Conservation (phyloP, 2,329 filamentous ascomycete genomes). For the Volutella citrinella region DNA sequence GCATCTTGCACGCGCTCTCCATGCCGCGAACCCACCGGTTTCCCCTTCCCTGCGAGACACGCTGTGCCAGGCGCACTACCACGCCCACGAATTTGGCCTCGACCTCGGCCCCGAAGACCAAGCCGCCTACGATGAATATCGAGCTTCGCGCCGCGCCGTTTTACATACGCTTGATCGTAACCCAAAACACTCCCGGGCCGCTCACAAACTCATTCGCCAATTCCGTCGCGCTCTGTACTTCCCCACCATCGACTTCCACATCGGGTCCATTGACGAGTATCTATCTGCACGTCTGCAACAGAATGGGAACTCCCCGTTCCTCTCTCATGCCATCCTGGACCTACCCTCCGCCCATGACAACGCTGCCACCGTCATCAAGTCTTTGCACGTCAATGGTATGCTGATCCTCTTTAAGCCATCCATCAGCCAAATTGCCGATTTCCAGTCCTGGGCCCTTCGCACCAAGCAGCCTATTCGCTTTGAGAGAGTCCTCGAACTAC, state of each 20-base stretch:
- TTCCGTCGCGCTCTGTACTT: constrained; percentile 71
- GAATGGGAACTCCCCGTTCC: constrained; percentile 52
- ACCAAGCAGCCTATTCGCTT: constrained; percentile 51
- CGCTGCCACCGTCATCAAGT: constrained; percentile 46
- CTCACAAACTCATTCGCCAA: constrained; percentile 60
- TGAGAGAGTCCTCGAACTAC: constrained; percentile 60
- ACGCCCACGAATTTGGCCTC: constrained; percentile 16
- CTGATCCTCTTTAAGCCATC: constrained; percentile 73
- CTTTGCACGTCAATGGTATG: constrained; percentile 61
- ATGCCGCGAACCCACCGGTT: constrained; percentile 62
- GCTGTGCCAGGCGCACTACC: constrained; percentile 24
- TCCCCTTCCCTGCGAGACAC: constrained; percentile 40
- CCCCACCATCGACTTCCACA: constrained; percentile 70
- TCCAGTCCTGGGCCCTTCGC: constrained; percentile 45
- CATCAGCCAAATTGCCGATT: constrained; percentile 72
- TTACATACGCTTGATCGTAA: constrained; percentile 72
- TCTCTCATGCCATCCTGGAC: constrained; percentile 71
- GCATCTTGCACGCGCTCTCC: constrained; percentile 71
- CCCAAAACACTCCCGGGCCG: constrained; percentile 59
- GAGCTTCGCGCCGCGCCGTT: constrained; percentile 59
- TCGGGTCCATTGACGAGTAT: constrained; percentile 64
- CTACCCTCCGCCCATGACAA: constrained; percentile 60
- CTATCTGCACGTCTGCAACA: constrained; percentile 48
- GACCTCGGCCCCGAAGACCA: constrained; percentile 28
- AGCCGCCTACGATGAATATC: constrained; percentile 42